Conservation (phyloP, 768 basidiomycete species). For the Kwoniella heveanensis region DNA sequence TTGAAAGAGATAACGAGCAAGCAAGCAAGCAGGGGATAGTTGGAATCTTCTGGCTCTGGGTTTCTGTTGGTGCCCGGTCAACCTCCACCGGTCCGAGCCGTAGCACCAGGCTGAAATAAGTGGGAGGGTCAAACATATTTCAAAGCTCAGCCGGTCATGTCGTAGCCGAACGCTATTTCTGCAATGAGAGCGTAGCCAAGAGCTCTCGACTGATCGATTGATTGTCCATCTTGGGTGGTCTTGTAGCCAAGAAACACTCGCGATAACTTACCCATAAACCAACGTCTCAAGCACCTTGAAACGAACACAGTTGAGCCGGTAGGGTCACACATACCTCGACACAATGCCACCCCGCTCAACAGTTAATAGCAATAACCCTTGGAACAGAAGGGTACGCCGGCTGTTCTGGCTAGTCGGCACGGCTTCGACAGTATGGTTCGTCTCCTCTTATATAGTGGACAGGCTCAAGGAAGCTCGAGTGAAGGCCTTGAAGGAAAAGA, state of each 20-base stretch:
- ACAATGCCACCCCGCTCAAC: conserved; percentile 7
- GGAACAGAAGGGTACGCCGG: conserved; percentile 34
- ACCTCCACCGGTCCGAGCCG: conserved; percentile 1
- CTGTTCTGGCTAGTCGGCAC: conserved; percentile 36
- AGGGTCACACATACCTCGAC: too few species aligned
- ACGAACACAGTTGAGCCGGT: too few species aligned
- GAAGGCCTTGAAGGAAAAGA: conserved; percentile 36
- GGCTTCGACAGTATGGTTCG: conserved; percentile 39
- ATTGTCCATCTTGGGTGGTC: too few species aligned
- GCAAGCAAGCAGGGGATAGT: not conserved
- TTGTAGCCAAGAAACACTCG: too few species aligned
- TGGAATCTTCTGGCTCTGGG: not conserved
- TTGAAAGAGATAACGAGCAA: too few species aligned
- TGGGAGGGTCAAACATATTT: not conserved
- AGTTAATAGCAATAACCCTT: conserved; percentile 26
- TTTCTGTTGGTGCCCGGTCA: not conserved
- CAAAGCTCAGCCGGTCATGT: not conserved
- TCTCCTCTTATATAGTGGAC: conserved; percentile 41
- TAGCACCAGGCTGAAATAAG: not conserved
- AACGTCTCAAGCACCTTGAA: too few species aligned
- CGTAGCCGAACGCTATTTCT: not conserved
- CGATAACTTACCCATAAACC: not conserved
- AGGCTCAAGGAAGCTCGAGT: conserved; percentile 38
- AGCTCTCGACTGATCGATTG: too few species aligned
- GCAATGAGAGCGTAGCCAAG: too few species aligned